These are phyloP conservation scores for Ascochyta clinopodiicola DNA, from an alignment of 2,329 filamentous ascomycete genomes.

Conservation along the genomic window DNA sequence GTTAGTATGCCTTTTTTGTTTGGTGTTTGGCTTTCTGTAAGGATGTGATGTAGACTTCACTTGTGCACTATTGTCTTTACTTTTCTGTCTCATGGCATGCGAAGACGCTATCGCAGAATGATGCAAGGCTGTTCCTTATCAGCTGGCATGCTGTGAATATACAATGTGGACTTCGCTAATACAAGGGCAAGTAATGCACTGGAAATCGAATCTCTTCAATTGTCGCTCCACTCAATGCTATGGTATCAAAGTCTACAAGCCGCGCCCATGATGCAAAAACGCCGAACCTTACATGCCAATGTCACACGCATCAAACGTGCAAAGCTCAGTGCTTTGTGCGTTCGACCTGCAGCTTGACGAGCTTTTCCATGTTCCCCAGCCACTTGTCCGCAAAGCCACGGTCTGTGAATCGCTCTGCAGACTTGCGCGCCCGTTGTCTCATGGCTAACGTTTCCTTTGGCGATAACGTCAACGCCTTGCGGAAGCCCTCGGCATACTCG, in stretches of 20 bases:
- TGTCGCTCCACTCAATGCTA: conserved; percentile 14
- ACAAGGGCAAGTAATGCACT: too few species aligned
- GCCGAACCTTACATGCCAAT: too few species aligned
- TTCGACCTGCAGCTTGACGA: conserved; percentile 61
- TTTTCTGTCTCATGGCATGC: too few species aligned
- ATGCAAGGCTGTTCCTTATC: too few species aligned
- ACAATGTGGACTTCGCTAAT: too few species aligned
- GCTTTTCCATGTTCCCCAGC: conserved; percentile 74
- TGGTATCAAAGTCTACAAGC: conserved; percentile 17
- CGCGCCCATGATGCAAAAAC: background rate
- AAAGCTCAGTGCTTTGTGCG: conserved; percentile 15
- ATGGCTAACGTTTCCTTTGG: conserved; percentile 72
- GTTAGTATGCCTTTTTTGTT: too few species aligned
- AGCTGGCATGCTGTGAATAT: too few species aligned
- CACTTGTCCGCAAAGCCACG: conserved; percentile 82
- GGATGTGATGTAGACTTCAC: too few species aligned
- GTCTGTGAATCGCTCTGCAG: conserved; percentile 85
- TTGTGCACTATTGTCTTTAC: too few species aligned
- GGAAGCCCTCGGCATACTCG: conserved; percentile 83
- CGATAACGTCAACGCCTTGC: conserved; percentile 73
- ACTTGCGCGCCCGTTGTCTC: conserved; percentile 75
- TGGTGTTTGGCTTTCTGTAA: too few species aligned
- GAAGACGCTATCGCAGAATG: too few species aligned
- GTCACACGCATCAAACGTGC: background rate
- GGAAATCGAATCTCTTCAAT: background rate